Percentiles rank a stretch among this genome's conserved stretches.
phyloP scores from a whole-genome alignment of 2,329 filamentous ascomycete species.

The Zasmidium cellare region DNA sequence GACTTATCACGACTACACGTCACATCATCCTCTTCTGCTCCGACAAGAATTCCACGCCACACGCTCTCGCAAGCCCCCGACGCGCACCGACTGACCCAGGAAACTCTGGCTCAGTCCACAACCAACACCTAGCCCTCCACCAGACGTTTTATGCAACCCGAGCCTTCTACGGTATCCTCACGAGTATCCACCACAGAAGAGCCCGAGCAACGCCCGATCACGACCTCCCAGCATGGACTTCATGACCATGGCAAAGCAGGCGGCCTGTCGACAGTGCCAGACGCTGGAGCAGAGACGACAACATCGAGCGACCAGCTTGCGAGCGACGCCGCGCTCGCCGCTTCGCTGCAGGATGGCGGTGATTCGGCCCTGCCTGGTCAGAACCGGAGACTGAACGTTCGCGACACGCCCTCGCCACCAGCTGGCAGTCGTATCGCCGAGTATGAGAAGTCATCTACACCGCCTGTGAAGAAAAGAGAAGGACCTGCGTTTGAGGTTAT shows the following conservation, averaged over 20 bases:
- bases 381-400: conserved; percentile 29
- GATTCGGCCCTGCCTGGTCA: conserved; percentile 7
- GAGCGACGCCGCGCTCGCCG: conserved; percentile 28
- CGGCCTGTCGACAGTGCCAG: conserved; percentile 42
- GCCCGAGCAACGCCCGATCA: conserved; percentile 35
- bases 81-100: conserved; percentile 51
- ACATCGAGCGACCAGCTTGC: conserved; percentile 26
- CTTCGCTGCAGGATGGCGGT: conserved; percentile 25
- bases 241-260: conserved; percentile 47
- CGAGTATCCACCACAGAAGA: conserved; percentile 50
- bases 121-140: conserved; percentile 32
- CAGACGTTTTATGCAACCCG: conserved; percentile 66
- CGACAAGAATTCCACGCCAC: conserved; percentile 11
- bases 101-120: conserved; percentile 57
- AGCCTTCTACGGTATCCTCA: conserved; percentile 41
- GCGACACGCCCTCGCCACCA: conserved; percentile 39
- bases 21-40: conserved; percentile 1
- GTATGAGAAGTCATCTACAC: conserved; percentile 51
- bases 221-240: conserved; percentile 61
- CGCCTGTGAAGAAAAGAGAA: conserved; percentile 41
- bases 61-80: conserved; percentile 13
- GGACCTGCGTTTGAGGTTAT: conserved; percentile 55
- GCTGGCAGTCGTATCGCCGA: conserved; percentile 54
- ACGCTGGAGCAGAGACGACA: conserved; percentile 28
- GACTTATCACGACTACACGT: not conserved